Conservation (phyloP, 2,329 filamentous ascomycete genomes). For the Magnaporthiopsis incrustans region DNA sequence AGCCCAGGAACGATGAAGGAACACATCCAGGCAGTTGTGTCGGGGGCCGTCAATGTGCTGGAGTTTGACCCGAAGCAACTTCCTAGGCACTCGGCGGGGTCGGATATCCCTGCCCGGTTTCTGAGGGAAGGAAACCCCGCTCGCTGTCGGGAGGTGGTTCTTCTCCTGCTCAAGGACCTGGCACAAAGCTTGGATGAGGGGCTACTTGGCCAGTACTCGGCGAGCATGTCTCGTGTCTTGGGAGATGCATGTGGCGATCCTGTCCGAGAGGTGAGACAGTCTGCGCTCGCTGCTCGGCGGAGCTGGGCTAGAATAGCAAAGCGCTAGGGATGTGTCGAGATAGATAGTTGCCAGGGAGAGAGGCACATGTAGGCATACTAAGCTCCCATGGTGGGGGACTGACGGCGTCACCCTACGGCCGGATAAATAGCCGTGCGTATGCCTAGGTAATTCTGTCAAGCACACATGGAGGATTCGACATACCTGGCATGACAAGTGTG, state of each 20-base stretch:
- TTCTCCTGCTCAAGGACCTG: slow-evolving; percentile 40
- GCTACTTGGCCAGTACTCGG: slow-evolving; percentile 34
- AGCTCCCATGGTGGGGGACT: too few species aligned
- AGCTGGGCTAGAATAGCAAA: slow-evolving; percentile 35
- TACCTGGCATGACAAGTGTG: neutral
- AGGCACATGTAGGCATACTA: neutral
- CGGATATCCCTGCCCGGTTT: neutral
- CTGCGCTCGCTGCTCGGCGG: slow-evolving; percentile 38
- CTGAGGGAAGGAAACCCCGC: slow-evolving; percentile 9
- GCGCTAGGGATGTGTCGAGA: neutral
- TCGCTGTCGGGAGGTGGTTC: slow-evolving; percentile 35
- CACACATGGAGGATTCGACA: too few species aligned
- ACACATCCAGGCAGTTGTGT: slow-evolving; percentile 41
- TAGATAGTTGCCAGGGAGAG: neutral
- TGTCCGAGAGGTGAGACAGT: slow-evolving; percentile 42
- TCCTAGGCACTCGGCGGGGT: neutral
- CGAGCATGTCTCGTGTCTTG: slow-evolving; percentile 37
- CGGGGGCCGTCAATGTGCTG: slow-evolving; percentile 32
- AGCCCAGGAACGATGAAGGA: slow-evolving; percentile 36
- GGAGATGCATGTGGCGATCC: slow-evolving; percentile 44
- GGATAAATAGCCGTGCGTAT: too few species aligned
- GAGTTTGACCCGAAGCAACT: neutral
- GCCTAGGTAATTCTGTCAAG: too few species aligned
- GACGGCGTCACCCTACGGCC: too few species aligned
- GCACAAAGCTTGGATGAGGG: slow-evolving; percentile 40